Conservation (phyloP, 1,284 basidiomycete species). For the Bondarzewia mesenterica region DNA sequence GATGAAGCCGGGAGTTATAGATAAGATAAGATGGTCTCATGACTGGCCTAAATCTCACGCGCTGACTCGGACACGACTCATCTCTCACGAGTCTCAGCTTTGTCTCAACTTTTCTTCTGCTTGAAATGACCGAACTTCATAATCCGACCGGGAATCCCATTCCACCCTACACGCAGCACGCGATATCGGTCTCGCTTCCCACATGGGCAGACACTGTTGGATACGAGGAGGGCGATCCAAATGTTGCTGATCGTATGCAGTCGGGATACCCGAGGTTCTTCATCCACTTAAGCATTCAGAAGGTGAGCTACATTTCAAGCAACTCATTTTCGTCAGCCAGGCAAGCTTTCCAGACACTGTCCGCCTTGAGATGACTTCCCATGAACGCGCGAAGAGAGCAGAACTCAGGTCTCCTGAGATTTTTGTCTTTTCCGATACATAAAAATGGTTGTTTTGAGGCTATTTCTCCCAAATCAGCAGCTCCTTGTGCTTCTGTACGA, state of each 20-base stretch:
- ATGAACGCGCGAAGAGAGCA: too few species aligned
- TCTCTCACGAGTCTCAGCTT: neutral
- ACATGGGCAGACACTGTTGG: constrained; percentile 91
- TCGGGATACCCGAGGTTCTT: constrained; percentile 98
- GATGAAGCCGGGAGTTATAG: neutral
- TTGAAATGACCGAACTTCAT: constrained; percentile 3
- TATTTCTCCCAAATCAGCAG: too few species aligned
- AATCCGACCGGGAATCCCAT: constrained; percentile 44
- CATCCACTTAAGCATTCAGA: constrained; percentile 82
- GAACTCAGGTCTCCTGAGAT: too few species aligned
- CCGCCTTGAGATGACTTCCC: neutral
- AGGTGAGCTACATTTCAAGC: constrained; percentile 43
- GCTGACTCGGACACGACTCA: neutral
- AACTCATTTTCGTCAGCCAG: neutral
- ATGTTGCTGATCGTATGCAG: constrained; percentile 79
- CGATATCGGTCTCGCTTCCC: constrained; percentile 95
- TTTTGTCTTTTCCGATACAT: too few species aligned
- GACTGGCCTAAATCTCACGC: neutral
- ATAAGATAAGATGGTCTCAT: neutral
- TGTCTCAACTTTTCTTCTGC: neutral
- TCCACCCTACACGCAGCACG: constrained; percentile 73
- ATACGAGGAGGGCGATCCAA: constrained; percentile 89
- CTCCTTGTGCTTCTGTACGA: too few species aligned
- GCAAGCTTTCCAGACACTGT: neutral
- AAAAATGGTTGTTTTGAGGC: too few species aligned